Conservation (phyloP, 164 flowering plant genomes). For the Akebia trifoliata region DNA sequence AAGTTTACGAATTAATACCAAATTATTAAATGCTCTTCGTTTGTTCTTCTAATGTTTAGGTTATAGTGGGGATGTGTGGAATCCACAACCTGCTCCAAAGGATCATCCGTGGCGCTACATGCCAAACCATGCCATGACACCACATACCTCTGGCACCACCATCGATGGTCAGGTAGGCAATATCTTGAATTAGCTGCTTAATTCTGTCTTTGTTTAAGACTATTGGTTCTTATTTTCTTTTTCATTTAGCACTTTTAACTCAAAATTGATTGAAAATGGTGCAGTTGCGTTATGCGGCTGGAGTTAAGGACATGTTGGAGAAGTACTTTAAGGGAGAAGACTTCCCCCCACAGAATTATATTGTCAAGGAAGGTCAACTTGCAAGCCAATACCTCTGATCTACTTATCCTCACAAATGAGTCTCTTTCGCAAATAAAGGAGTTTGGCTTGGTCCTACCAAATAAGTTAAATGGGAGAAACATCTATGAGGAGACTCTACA, state of each 20-base stretch:
- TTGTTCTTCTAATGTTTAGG: constrained; percentile 42
- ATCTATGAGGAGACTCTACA: no score
- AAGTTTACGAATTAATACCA: no score
- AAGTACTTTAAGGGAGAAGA: constrained; percentile 94
- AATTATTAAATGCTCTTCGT: neutral
- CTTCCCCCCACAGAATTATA: constrained; percentile 78
- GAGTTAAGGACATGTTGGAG: constrained; percentile 87
- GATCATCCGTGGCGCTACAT: constrained; percentile 98
- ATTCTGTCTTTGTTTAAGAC: neutral
- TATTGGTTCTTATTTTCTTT: neutral
- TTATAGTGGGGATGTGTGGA: constrained; percentile 99
- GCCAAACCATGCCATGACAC: constrained; percentile 99
- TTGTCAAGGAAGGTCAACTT: constrained; percentile 87
- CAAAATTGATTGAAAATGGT: constrained; percentile 12
- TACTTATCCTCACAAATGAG: neutral
- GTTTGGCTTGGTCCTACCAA: no score
- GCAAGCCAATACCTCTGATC: constrained; percentile 73
- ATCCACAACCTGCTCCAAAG: constrained; percentile 98
- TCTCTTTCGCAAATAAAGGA: no score
- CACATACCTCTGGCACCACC: constrained; percentile 96
- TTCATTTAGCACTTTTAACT: neutral
- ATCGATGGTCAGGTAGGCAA: constrained; percentile 92
- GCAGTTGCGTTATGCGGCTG: constrained; percentile 94
- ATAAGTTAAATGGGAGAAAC: no score
- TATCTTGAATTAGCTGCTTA: neutral